phyloP scores from a whole-genome alignment of 2,329 filamentous ascomycete genomes.

The Talaromyces albobiverticillius region DNA sequence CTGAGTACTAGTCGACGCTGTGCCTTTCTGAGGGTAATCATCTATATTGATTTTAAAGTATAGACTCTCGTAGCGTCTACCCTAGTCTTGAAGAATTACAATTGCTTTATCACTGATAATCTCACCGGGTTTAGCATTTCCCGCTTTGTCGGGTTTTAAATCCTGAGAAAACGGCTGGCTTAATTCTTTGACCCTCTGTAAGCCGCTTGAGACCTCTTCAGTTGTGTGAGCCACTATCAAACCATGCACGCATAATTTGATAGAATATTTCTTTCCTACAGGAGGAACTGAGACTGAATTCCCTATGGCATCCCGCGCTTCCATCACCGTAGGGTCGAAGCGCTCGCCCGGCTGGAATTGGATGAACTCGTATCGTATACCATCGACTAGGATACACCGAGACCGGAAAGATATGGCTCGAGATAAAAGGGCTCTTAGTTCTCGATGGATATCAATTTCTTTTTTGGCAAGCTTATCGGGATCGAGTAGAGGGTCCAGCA shows the following conservation, averaged over 20 bases:
- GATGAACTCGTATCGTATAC: neutral
- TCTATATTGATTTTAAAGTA: no score
- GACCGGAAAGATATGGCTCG: no score
- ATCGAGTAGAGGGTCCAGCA: neutral
- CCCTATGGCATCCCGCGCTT: neutral
- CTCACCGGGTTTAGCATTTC: neutral
- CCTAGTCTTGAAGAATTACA: neutral
- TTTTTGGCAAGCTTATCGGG: no score
- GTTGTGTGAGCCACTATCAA: neutral
- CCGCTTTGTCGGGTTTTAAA: neutral
- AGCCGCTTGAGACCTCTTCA: neutral
- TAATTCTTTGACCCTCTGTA: neutral
- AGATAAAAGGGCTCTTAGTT: no score
- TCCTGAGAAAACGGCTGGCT: neutral
- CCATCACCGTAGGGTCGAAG: neutral
- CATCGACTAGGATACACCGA: neutral
- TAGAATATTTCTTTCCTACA: neutral
- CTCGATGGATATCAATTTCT: no score
- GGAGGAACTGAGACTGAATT: neutral
- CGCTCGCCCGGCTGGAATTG: neutral
- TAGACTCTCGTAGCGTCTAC: no score
- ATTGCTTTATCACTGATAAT: neutral
- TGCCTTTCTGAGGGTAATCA: no score
- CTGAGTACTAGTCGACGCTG: no score
- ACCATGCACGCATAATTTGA: neutral